Evolutionary conservation across 2,329 filamentous ascomycete genomes (phyloP), one percentile per base, ranked within the genome.

Genomic region (Whalleya microplaca): DNA sequence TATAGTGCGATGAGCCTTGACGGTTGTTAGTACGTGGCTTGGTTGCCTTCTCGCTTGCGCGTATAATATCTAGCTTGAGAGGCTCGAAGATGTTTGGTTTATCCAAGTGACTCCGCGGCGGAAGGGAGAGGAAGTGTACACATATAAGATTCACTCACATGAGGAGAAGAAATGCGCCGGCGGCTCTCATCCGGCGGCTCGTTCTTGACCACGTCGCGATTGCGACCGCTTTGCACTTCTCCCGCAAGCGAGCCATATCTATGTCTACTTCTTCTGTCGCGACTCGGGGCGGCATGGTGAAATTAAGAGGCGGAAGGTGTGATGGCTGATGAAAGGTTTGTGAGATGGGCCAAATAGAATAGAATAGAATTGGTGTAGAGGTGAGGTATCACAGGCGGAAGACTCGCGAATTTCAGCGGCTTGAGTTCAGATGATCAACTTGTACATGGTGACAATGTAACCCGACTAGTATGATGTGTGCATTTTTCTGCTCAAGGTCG

Each of bases 101-200:
- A 9, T 9, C 23, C 9, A 27, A 4, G 23, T 27, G 9, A 27
- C 23, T 27, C 23, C 23, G 9, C 16, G 20, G 21, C 12, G 16
- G 27, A 19, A 2, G 3, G 16, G 16, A 21, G 27, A 46, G 44
- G 21, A n/a, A 2, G 21, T 23, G 5, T 47, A 14, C 4, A 9
- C 9, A 27, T 27, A 14, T 29, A 16, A 54, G 44, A 27, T 14
- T 53, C 6, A 60, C 72, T 60, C 64, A 74, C 70, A 71, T 48
- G 45, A 75, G 56, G n/a, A 74, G n/a, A 14, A 73, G 41, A 21
- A 73, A 58, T 3, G 61, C 63, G 40, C 65, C 65, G 16, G 66
- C 55, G 8, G 72, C 44, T 42, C 70, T 69, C 63, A 75, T 72
- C 8, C 74, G 72, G 41, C 71, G 68, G 14, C 69, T 71, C 2